These are phyloP conservation scores for Panaeolus papilionaceus DNA, from an alignment of 768 basidiomycete genomes.

Conservation along the genomic window DNA sequence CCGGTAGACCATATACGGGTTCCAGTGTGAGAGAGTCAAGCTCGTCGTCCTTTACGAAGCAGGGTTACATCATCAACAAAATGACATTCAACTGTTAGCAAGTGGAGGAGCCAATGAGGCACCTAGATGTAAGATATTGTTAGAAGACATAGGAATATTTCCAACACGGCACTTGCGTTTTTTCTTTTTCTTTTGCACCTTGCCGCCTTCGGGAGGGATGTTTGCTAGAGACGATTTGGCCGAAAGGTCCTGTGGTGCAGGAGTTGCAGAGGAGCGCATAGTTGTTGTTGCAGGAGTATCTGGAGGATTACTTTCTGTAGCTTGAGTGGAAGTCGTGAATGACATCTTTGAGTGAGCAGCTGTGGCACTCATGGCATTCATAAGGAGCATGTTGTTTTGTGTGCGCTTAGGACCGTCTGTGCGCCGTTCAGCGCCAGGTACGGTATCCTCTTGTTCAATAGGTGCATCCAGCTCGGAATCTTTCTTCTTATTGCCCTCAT, in stretches of 20 bases:
- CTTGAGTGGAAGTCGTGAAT: constrained; percentile 45
- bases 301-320: constrained; percentile 33
- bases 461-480: constrained; percentile 30
- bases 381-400: constrained; percentile 71
- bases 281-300: constrained; percentile 41
- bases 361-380: constrained; percentile 83
- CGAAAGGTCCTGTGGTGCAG: constrained; percentile 36
- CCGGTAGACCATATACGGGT: neutral
- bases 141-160: neutral
- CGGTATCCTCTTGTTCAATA: constrained; percentile 21
- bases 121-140: constrained; percentile 32
- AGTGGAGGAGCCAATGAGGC: constrained; percentile 43
- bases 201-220: constrained; percentile 48
- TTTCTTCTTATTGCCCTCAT: constrained; percentile 31
- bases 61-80: neutral
- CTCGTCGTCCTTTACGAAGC: too few relatives aligned
- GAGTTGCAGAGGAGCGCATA: constrained; percentile 45
- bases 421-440: constrained; percentile 29
- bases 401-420: constrained; percentile 53
- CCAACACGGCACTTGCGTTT: constrained; percentile 60
- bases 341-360: constrained; percentile 69
- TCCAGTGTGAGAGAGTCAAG: neutral
- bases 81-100: constrained; percentile 33
- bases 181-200: constrained; percentile 73
- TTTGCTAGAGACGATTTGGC: constrained; percentile 27